A percentile compares a stretch with the other conserved stretches of the same genome.
These are phyloP conservation scores for Raddia guianensis DNA, from an alignment of 176 grass and related monocot species.

Conservation along the genomic window DNA sequence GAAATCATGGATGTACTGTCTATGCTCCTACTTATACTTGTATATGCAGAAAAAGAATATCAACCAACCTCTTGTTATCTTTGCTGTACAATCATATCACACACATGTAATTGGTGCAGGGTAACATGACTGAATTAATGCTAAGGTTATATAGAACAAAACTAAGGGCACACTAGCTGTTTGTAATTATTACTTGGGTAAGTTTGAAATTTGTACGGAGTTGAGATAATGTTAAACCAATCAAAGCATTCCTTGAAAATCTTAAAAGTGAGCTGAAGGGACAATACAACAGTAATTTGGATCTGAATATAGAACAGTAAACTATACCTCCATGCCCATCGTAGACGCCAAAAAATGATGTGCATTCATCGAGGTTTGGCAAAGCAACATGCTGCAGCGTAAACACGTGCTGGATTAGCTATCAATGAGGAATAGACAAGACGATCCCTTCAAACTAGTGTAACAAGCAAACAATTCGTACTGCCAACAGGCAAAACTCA, in stretches of 20 bases:
- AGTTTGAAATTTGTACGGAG: background rate
- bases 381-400: conserved; percentile 60
- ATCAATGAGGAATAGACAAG: background rate
- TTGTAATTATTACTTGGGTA: background rate
- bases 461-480: background rate
- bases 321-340: conserved; percentile 80
- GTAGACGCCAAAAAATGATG: conserved; percentile 82
- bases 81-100: background rate
- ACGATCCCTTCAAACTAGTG: background rate
- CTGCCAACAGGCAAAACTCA: background rate
- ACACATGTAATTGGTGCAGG: background rate
- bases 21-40: background rate
- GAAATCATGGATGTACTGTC: background rate
- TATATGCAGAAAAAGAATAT: background rate
- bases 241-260: background rate
- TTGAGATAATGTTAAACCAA: conserved; percentile 5
- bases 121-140: background rate
- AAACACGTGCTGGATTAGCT: conserved; percentile 30
- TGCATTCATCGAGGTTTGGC: conserved; percentile 57
- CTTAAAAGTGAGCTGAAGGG: conserved; percentile 16
- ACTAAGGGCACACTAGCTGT: background rate
- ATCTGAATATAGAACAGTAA: background rate
- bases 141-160: background rate
- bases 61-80: background rate
- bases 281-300: background rate